These are phyloP conservation scores for Gnomoniopsis smithogilvyi DNA, from an alignment of 2,329 filamentous ascomycete genomes.

Conservation along the genomic window DNA sequence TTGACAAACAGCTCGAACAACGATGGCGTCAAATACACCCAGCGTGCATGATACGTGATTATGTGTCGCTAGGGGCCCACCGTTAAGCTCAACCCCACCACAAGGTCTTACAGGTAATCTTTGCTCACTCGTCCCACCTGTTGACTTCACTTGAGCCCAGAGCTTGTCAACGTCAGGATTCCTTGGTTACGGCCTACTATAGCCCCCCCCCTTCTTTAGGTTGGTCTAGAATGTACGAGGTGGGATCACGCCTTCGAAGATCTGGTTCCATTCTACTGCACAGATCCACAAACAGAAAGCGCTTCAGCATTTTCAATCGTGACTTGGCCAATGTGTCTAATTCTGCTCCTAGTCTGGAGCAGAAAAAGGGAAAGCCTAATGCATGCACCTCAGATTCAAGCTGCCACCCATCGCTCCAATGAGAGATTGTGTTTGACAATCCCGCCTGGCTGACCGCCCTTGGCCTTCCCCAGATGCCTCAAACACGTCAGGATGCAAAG, in stretches of 20 bases:
- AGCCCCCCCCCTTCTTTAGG: neutral
- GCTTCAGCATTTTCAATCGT: neutral
- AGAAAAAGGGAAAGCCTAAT: neutral
- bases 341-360: neutral
- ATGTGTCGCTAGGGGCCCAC: conserved; percentile 1
- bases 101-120: neutral
- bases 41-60: neutral
- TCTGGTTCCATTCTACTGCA: neutral
- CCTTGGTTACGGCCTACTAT: neutral
- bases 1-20: neutral
- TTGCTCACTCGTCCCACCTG: neutral
- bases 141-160: neutral
- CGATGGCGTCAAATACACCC: conserved; percentile 7
- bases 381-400: neutral
- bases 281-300: too few species aligned
- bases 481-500: neutral
- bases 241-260: neutral
- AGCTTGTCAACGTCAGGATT: neutral
- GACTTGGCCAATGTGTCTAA: neutral
- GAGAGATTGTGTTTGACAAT: neutral
- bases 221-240: neutral
- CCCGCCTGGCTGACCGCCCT: neutral
- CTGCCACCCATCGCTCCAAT: neutral
- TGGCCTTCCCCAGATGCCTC: neutral
- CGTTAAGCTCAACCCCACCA: conserved; percentile 8